Base-by-base conservation (phyloP, 2,329 filamentous ascomycete genomes). In the Tolypocladium ophioglossoides region DNA sequence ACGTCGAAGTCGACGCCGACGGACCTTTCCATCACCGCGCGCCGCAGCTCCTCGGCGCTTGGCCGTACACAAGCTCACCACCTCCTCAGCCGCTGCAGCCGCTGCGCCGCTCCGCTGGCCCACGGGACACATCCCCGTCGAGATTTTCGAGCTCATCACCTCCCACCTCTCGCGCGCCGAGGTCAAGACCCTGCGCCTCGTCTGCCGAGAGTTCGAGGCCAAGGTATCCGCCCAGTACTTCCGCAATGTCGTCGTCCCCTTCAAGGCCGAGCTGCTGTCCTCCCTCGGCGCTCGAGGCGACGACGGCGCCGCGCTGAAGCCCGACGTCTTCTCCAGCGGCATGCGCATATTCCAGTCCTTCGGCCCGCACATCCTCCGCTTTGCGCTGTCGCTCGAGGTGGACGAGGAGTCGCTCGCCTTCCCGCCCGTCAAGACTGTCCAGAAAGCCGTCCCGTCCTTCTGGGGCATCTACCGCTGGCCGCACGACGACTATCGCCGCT, bases 361-460 rank as follows among this genome's bases (percentile, higher is more conserved):
- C 65, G 82, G 81, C 12, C 69, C 71, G 34, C 76, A 82, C 53
- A 85, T 89, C 54, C 70, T 72, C 32, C 78, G 77, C 52, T 87
- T 86, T 61, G 85, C 83, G 6, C 78, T 89, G 63, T 83, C 82
- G 27, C 82, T 88, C 57, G 85, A 88, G 61, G 74, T 87, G n/a
- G 77, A 80, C 54, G 80, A 86, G 62, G 66, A 68, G 40, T 70
- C 68, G 16, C 63, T 78, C 12, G 68, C 71, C 14, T 68, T 72
- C 27, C 81, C 83, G 9, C 80, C 79, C 1, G 61, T 73, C n/a
- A 85, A 86, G 61, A 71, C 72, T 6, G 69, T 74, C 8, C 79
- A 82, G 37, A 73, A 82, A 58, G 72, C 74, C 27, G 69, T 82
- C 34, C 71, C 74, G 4, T 74, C 79, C 39, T 85, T 83, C 59